Base-by-base conservation (phyloP, 768 basidiomycete genomes). In the Arthromyces matolae region DNA sequence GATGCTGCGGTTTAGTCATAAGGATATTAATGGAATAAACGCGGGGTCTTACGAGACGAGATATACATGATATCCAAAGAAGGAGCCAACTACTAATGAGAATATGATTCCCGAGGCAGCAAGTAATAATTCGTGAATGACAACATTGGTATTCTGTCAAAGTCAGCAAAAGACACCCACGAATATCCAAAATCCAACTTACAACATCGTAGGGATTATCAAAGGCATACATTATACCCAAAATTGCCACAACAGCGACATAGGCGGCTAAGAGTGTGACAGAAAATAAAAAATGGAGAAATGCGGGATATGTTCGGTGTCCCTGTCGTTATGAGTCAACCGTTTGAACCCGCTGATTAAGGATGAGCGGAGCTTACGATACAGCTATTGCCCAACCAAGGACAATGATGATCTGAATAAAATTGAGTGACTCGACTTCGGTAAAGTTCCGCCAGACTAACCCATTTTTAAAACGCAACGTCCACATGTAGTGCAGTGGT, bases 391-490 rank as follows among this genome's bases (percentile, higher is more conserved):
- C 83, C 89, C 19, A 92, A 67, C 89, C 89, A 93, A 5, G 84
- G 86, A 60, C 89, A 93, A 58, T 93, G 90, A 58, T 92, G 90
- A 62, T 93, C 89, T 91, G 55, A 8, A 45, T 13, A 29, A 34
- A 36, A 20, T 6, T 43, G 9, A 25, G 12, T 13, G 54, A 24
- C 23, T 20, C 4, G 29, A 14, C 23, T 2, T 42, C 42, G 7
- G 22, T 19, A 5, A 19, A 42, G 43, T 4, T 19, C 28, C 10
- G 24, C 19, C 8, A 5, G n/a, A 65, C 83, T 47, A 42, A 89
- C 89, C 89, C 86, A 90, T 84, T 68, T 90, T 92, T 31, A 92
- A 67, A 9, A 91, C 84, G 60, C 90, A 92, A 29, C 87, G 76
- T 29, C 81, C 79, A 61, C 89, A 93, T 25, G 76, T 61, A 12